These are phyloP conservation scores for Syzygium aromaticum DNA, from an alignment of 345 rosid species.

Conservation along the genomic window DNA sequence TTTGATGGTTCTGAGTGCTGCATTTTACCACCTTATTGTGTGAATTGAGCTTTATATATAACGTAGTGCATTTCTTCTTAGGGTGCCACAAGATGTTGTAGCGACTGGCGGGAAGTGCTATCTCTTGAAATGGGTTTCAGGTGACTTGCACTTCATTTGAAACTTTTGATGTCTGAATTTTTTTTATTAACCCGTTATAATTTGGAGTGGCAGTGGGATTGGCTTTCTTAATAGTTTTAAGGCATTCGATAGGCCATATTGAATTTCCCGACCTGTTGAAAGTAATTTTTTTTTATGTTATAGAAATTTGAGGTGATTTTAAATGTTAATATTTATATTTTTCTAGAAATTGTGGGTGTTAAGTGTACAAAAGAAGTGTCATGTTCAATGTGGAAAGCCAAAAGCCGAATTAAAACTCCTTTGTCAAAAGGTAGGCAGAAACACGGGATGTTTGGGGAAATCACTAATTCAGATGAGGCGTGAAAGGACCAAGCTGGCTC, in stretches of 20 bases:
- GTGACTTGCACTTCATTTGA: conserved; percentile 13
- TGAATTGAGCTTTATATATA: not conserved
- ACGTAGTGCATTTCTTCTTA: not conserved
- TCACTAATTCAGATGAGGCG: not conserved
- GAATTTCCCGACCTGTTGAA: not conserved
- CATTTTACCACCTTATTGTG: not conserved
- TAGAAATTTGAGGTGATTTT: not conserved
- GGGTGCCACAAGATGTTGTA: conserved; percentile 98
- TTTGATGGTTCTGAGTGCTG: not conserved
- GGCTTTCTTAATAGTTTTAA: not conserved
- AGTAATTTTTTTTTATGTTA: not conserved
- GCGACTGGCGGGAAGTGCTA: conserved; percentile 92
- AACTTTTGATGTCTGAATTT: not conserved
- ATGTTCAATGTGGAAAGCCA: not conserved
- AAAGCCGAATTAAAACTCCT: not conserved
- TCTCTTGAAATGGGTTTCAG: conserved; percentile 83
- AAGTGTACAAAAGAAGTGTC: not conserved
- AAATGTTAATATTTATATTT: not conserved
- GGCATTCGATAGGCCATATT: not conserved
- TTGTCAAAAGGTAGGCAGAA: not conserved
- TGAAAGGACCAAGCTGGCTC: not conserved
- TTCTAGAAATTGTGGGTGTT: not conserved
- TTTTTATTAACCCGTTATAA: not conserved
- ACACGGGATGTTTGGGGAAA: not conserved
- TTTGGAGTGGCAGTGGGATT: not conserved